Evolutionary conservation across 176 grass and related monocot genomes (phyloP), one percentile per base, ranked within the genome.

Genomic region (Carex scoparia): DNA sequence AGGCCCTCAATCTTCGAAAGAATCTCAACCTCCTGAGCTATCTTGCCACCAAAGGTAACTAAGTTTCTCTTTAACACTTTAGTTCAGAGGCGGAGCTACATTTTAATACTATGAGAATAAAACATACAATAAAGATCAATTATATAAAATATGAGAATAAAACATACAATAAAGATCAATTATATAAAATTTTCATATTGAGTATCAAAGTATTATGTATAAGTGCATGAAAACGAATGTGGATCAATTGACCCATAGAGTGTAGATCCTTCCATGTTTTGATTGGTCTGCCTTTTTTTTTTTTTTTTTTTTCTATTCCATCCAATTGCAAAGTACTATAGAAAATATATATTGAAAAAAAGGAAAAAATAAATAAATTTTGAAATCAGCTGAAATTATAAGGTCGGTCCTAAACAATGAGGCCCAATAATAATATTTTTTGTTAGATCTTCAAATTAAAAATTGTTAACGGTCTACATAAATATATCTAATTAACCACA

Each of bases 1-100:
- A n/a, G 23, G 69, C 69, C 23, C 80, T 87, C 58, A 14, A 1
- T 18, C 2, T 79, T 0, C 31, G 69, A 16, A 19, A 48, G 15
- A 53, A 79, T 30, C 44, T 87, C 10, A 42, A 87, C 68, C 69
- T 84, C 9, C 86, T 84, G 65, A 32, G 3, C 66, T 16, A 31
- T 56, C 68, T 84, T 31, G 32, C 18, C 2, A 12, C 2, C 18
- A 61, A 87, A 33, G 85, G 85, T 87, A 13, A 5, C 38, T 40
- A 40, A 69, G 67, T 46, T 72, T 46, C 16, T 46, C 38, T 72
- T 69, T 69, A 16, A 33, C 44, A 40, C 38, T 40, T 40, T 0
- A 40, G 4, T 40, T 5, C 4, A 40, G 38, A 5, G 0, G 38
- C 4, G 38, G 38, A 40, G 38, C 0, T 40, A 6, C 0, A 40